Conservation (phyloP, 2,329 filamentous ascomycete genomes). For the Sordariomycetes sp. region DNA sequence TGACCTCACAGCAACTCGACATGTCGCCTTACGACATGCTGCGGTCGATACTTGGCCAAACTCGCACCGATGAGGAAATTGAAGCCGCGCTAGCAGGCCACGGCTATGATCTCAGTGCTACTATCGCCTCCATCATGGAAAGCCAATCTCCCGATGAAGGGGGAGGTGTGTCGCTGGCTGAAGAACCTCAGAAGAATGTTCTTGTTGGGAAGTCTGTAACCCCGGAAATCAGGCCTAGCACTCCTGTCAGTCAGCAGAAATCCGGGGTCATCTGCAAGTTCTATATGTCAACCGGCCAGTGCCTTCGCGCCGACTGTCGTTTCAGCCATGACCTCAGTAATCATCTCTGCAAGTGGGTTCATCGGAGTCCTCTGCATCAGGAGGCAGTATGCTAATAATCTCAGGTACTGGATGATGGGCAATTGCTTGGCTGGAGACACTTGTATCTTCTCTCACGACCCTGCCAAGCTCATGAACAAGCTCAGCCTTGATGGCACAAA, state of each 20-base stretch:
- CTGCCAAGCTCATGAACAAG: slow-evolving; percentile 74
- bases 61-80: slow-evolving; percentile 87
- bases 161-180: slow-evolving; percentile 19
- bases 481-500: slow-evolving; percentile 63
- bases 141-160: slow-evolving; percentile 37
- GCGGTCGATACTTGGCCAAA: slow-evolving; percentile 83
- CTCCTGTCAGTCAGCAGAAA: slow-evolving; percentile 68
- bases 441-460: slow-evolving; percentile 96
- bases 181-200: slow-evolving; percentile 57
- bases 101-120: slow-evolving; percentile 87
- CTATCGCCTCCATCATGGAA: slow-evolving; percentile 83
- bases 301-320: slow-evolving; percentile 87
- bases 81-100: slow-evolving; percentile 83
- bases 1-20: slow-evolving; percentile 60
- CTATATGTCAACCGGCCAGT: slow-evolving; percentile 91
- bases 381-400: background rate
- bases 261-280: slow-evolving; percentile 94
- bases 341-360: slow-evolving; percentile 91
- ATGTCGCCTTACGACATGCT: slow-evolving; percentile 99
- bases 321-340: slow-evolving; percentile 95
- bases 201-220: slow-evolving; percentile 87
- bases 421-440: slow-evolving; percentile 90
- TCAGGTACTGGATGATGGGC: slow-evolving; percentile 88
- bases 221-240: slow-evolving; percentile 63
- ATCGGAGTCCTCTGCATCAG: too few relatives aligned